A percentile compares a stretch with the other conserved stretches of the same genome.
Evolutionary conservation across 2,329 filamentous ascomycete species (phyloP).

Genomic region (Xylaria sp.): DNA sequence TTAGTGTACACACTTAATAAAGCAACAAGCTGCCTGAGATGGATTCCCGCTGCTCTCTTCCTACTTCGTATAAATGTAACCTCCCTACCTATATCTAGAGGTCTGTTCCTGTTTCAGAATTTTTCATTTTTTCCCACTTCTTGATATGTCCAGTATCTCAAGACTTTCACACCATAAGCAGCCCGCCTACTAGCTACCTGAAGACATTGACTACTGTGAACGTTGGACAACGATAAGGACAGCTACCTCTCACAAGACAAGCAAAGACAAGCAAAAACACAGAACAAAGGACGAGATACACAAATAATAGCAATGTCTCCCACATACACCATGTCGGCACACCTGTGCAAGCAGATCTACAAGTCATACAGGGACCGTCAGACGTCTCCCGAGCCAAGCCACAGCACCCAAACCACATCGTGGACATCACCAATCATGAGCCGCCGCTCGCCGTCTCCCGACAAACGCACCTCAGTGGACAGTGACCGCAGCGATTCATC

Average conservation of each 20-base stretch:
- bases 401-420: conserved; percentile 35
- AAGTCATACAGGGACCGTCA: conserved; percentile 62
- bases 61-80: background rate
- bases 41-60: conserved; percentile 1
- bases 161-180: conserved; percentile 1
- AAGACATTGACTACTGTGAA: too few relatives aligned
- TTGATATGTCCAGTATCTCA: background rate
- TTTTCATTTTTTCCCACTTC: background rate
- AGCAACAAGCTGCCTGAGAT: background rate
- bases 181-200: background rate
- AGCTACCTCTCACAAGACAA: background rate
- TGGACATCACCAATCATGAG: conserved; percentile 18
- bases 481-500: conserved; percentile 48
- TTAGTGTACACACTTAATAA: background rate
- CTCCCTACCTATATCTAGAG: conserved; percentile 12
- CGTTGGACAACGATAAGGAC: background rate
- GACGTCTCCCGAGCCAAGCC: conserved; percentile 43
- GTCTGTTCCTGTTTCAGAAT: conserved; percentile 11
- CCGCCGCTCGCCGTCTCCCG: conserved; percentile 46
- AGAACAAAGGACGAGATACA: background rate
- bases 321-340: conserved; percentile 66
- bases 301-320: conserved; percentile 54
- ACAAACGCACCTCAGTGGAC: conserved; percentile 54
- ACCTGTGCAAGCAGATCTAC: conserved; percentile 65
- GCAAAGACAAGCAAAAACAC: background rate